Base-by-base conservation (phyloP, 768 basidiomycete genomes). In the Steccherinum ochraceum region DNA sequence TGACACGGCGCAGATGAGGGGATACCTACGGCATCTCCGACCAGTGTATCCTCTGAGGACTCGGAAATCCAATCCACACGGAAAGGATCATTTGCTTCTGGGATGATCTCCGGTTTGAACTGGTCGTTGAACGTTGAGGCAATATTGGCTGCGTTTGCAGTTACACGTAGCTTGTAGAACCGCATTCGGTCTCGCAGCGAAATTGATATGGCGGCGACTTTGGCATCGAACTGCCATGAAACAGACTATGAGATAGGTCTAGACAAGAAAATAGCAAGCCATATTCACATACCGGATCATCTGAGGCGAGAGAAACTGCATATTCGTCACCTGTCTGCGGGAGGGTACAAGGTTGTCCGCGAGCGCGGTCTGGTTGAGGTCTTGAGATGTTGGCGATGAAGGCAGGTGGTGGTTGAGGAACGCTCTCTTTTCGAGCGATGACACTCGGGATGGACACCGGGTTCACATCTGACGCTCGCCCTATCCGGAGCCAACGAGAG, bases 51-150 rank as follows among this genome's bases (percentile, higher is more conserved):
- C 23, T 81, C 75, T 12, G 67, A 63, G 13, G 73, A 68, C 3
- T 72, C 67, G 19, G 80, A 76, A 24, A 92, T 84, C 94, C 94
- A 98, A 46, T 94, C 88, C 10, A 91, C 76, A 41, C 80, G 73
- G 63, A 81, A 88, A 11, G 86, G 83, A 62, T 95, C 94, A 58
- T 91, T 91, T 45, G 80, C 76, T 55, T 92, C 90, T 5, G 83
- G 76, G 30, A 97, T 90, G n/a, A 79, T 79, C 61, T 94, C 90
- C 2, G 91, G 86, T 61, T 81, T 80, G 64, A 92, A 89, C 53
- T 84, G 83, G 52, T 81, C 81, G 61, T 95, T 96, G 66, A 86
- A 92, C 11, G 78, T 81, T 4, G 83, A 79, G 0, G 86, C 88
- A 41, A 88, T 83, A 45, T 71, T 73, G 4, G 79, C 78, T 40